Conservation (phyloP, 1,284 basidiomycete genomes). For the Ustilago shanxiensis region DNA sequence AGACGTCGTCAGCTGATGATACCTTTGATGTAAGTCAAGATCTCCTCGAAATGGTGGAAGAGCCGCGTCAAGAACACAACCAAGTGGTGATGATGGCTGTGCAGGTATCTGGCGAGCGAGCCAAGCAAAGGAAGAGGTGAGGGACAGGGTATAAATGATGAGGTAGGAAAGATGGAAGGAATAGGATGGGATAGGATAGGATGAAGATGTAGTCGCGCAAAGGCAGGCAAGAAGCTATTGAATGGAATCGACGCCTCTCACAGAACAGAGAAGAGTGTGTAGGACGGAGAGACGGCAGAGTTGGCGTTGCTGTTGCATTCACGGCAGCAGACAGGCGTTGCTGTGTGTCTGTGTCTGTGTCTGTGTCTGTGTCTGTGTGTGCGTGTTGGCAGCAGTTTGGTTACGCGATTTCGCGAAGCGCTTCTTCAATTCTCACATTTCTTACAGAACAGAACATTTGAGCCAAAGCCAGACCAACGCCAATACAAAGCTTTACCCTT, state of each 20-base stretch:
- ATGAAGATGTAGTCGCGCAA: conserved; percentile 6
- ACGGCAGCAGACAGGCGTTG: neutral
- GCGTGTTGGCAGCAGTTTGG: conserved; percentile 9
- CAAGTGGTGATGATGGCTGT: no score
- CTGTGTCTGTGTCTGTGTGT: no score
- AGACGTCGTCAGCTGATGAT: neutral
- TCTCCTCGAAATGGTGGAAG: neutral
- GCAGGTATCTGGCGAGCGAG: neutral
- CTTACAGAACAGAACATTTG: neutral
- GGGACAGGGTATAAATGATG: neutral
- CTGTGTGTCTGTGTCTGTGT: no score
- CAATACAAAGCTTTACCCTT: neutral
- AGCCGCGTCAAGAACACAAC: neutral
- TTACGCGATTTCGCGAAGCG: conserved; percentile 19
- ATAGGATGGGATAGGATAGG: neutral
- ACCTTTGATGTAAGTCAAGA: neutral
- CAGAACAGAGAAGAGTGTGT: no score
- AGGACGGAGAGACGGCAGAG: neutral
- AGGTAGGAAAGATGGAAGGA: neutral
- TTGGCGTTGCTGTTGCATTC: neutral
- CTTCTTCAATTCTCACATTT: neutral
- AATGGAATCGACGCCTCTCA: neutral
- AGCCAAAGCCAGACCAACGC: conserved; percentile 3
- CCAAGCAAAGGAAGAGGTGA: neutral
- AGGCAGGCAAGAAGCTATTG: neutral